These are phyloP conservation scores for Sarocladiaceae sp. DNA, from an alignment of 2,329 filamentous ascomycete genomes.

Conservation along the genomic window DNA sequence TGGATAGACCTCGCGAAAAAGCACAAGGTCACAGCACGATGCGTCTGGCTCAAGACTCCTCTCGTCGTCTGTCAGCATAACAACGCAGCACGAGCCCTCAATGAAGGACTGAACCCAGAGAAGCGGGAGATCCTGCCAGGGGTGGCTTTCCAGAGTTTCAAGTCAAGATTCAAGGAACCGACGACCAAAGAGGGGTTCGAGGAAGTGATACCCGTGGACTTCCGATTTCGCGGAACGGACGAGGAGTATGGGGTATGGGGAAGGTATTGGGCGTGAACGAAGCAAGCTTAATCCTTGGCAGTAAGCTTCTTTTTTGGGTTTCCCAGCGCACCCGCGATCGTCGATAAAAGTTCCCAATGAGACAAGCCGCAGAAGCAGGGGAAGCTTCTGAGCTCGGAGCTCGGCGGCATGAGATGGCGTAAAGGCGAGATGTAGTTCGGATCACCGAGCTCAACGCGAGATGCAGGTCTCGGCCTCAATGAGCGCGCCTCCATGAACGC, in stretches of 20 bases:
- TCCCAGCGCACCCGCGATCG: background rate
- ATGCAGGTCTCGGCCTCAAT: no score
- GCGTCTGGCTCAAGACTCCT: slow-evolving; percentile 75
- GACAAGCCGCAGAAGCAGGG: no score
- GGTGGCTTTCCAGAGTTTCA: slow-evolving; percentile 74
- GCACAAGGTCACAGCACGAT: slow-evolving; percentile 68
- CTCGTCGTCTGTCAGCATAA: slow-evolving; percentile 75
- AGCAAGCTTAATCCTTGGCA: slow-evolving; percentile 15
- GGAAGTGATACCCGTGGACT: slow-evolving; percentile 70
- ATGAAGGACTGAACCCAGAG: slow-evolving; percentile 73
- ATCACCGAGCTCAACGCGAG: no score
- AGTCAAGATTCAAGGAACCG: slow-evolving; percentile 67
- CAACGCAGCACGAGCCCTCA: slow-evolving; percentile 71
- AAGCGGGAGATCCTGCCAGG: slow-evolving; percentile 65
- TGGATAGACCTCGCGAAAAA: slow-evolving; percentile 73
- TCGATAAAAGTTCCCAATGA: background rate
- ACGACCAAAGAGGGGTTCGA: slow-evolving; percentile 71
- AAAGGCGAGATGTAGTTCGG: no score
- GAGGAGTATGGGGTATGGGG: slow-evolving; percentile 67
- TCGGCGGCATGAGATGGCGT: no score
- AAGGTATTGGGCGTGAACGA: slow-evolving; percentile 72
- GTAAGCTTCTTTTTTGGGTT: background rate
- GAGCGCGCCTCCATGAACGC: no score
- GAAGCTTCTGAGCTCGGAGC: no score
- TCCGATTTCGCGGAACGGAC: slow-evolving; percentile 64